These are phyloP conservation scores for Yamadazyma mexicana DNA, from an alignment of 1,139 yeast species.

Conservation along the genomic window DNA sequence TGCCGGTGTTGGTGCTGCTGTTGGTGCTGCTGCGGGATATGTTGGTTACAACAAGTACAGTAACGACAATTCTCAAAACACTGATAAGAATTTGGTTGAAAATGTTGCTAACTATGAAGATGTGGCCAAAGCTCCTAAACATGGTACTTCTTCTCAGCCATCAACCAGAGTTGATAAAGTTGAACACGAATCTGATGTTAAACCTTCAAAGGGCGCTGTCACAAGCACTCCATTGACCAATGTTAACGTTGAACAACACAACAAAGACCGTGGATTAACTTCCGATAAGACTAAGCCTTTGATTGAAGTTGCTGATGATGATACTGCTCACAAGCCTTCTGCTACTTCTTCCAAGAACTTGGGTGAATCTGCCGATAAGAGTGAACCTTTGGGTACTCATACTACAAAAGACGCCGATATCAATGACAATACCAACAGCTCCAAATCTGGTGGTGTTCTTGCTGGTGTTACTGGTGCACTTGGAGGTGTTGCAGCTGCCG, in stretches of 20 bases:
- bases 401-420: neutral
- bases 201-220: slow-evolving; percentile 10
- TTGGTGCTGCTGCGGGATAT: slow-evolving; percentile 27
- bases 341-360: neutral
- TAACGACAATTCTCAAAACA: no score
- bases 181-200: slow-evolving; percentile 6
- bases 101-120: slow-evolving; percentile 6
- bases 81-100: slow-evolving; percentile 6
- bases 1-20: slow-evolving; percentile 18
- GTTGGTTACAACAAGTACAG: slow-evolving; percentile 16
- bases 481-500: slow-evolving; percentile 9
- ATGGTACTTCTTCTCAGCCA: slow-evolving; percentile 1
- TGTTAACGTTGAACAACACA: slow-evolving; percentile 25
- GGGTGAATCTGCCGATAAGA: neutral
- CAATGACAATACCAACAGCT: neutral
- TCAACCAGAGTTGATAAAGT: slow-evolving; percentile 8
- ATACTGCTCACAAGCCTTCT: neutral
- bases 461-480: slow-evolving; percentile 2
- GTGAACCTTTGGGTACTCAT: neutral
- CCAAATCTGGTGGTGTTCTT: neutral
- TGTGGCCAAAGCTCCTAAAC: slow-evolving; percentile 8
- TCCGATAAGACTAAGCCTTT: slow-evolving; percentile 22
- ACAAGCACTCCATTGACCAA: slow-evolving; percentile 17
- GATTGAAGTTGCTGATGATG: slow-evolving; percentile 27
- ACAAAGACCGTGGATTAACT: slow-evolving; percentile 28